Percentiles rank a stretch among this genome's conserved stretches.
Conservation (phyloP, 1,284 basidiomycete species). For the Cryptococcus maquisensis region DNA sequence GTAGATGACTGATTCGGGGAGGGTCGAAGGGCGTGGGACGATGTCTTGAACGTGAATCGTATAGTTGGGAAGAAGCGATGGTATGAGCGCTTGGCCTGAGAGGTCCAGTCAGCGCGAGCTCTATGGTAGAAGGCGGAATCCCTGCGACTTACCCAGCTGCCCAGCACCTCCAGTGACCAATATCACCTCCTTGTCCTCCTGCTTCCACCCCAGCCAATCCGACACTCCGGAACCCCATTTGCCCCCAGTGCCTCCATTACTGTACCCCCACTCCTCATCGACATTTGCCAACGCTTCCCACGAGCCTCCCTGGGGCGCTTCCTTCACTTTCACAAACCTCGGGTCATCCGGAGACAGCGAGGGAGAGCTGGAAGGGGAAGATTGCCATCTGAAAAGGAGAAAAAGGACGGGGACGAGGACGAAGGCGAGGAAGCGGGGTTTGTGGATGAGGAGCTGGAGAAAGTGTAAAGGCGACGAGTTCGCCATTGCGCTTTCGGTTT, state of each 20-base stretch:
- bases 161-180: constrained; percentile 45
- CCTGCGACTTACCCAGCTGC: constrained; percentile 27
- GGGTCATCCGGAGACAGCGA: background rate
- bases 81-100: constrained; percentile 32
- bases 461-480: background rate
- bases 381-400: background rate
- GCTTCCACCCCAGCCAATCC: constrained; percentile 15
- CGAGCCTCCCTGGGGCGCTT: constrained; percentile 7
- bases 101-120: background rate
- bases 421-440: constrained; percentile 52
- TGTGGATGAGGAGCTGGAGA: constrained; percentile 16
- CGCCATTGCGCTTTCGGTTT: background rate
- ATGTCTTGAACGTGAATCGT: constrained; percentile 35
- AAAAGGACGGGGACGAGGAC: constrained; percentile 30
- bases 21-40: constrained; percentile 17
- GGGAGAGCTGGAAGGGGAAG: background rate
- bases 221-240: constrained; percentile 5
- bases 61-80: constrained; percentile 19
- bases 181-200: constrained; percentile 17
- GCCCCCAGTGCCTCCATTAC: background rate
- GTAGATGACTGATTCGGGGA: constrained; percentile 19
- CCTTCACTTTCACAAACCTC: constrained; percentile 2
- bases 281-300: constrained; percentile 12
- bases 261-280: background rate
- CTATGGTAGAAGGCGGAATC: background rate